These are phyloP conservation scores for Lasiosphaeria miniovina DNA, from an alignment of 495 filamentous ascomycete species.

Conservation along the genomic window DNA sequence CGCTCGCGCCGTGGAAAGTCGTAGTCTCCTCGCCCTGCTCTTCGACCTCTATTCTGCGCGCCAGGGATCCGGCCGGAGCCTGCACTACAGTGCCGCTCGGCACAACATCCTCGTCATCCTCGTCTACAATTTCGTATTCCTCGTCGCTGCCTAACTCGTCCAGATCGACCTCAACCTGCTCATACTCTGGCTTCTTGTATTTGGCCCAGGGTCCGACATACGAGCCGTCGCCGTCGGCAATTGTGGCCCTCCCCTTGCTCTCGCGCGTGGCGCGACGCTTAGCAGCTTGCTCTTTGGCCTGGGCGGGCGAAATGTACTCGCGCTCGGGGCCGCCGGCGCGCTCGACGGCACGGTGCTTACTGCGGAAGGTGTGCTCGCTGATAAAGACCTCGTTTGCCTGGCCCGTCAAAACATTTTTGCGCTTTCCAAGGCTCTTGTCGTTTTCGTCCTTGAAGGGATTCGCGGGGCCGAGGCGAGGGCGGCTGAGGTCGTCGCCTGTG, in stretches of 20 bases:
- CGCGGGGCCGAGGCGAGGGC: conserved; percentile 66
- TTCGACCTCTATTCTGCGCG: conserved; percentile 56
- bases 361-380: conserved; percentile 83
- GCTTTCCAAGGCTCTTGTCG: conserved; percentile 54
- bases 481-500: conserved; percentile 62
- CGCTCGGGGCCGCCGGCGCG: conserved; percentile 43
- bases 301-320: conserved; percentile 34
- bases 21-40: conserved; percentile 68
- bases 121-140: conserved; percentile 71
- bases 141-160: conserved; percentile 72
- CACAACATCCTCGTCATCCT: conserved; percentile 54
- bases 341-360: conserved; percentile 75
- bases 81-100: conserved; percentile 50
- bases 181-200: conserved; percentile 65
- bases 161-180: conserved; percentile 53
- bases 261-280: conserved; percentile 68
- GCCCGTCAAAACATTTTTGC: conserved; percentile 90
- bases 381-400: conserved; percentile 83
- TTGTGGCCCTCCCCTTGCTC: conserved; percentile 73
- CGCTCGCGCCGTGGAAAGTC: conserved; percentile 78
- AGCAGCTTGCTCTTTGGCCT: conserved; percentile 65
- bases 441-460: conserved; percentile 75
- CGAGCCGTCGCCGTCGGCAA: conserved; percentile 79
- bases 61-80: conserved; percentile 54
- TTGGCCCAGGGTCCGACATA: conserved; percentile 94